Percentiles rank a stretch among this genome's conserved stretches.
These are phyloP conservation scores for Wickerhamiella parazyma DNA, from an alignment of 805 yeast species.

Conservation along the genomic window DNA sequence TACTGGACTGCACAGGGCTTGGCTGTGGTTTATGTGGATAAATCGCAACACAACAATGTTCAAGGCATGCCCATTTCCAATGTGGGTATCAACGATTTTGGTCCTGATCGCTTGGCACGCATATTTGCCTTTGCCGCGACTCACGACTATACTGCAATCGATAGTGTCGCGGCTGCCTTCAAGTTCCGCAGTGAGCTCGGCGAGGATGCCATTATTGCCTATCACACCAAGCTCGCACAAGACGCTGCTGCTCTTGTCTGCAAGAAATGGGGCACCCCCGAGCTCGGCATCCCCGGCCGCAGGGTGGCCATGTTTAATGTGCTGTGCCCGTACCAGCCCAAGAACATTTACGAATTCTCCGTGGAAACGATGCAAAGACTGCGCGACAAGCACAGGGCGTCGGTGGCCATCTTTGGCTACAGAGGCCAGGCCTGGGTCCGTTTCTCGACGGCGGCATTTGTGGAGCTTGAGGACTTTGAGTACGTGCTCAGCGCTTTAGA, in stretches of 20 bases:
- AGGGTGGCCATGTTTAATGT: slow-evolving; percentile 34
- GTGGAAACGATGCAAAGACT: slow-evolving; percentile 18
- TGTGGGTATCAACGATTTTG: slow-evolving; percentile 18
- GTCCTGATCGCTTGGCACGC: slow-evolving; percentile 24
- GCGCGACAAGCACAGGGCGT: slow-evolving; percentile 28
- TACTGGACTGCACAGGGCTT: slow-evolving; percentile 41
- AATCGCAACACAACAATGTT: slow-evolving; percentile 34
- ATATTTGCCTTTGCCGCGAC: slow-evolving; percentile 43
- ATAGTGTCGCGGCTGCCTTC: slow-evolving; percentile 35
- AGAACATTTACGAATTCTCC: slow-evolving; percentile 14
- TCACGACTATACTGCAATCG: slow-evolving; percentile 31
- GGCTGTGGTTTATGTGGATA: slow-evolving; percentile 45
- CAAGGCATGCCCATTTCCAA: slow-evolving; percentile 40
- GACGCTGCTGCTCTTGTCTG: background rate
- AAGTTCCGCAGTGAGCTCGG: slow-evolving; percentile 46
- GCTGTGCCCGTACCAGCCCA: slow-evolving; percentile 25
- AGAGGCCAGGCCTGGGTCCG: slow-evolving; percentile 33
- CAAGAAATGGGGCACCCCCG: slow-evolving; percentile 27
- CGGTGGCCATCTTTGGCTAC: slow-evolving; percentile 34
- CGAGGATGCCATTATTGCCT: slow-evolving; percentile 42
- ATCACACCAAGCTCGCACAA: slow-evolving; percentile 34
- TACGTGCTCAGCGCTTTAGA: slow-evolving; percentile 32
- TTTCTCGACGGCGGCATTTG: slow-evolving; percentile 48
- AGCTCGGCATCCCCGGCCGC: slow-evolving; percentile 28
- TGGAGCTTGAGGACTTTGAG: slow-evolving; percentile 42